Conservation (phyloP, 2,329 filamentous ascomycete species). For the Fusarium vanettenii region DNA sequence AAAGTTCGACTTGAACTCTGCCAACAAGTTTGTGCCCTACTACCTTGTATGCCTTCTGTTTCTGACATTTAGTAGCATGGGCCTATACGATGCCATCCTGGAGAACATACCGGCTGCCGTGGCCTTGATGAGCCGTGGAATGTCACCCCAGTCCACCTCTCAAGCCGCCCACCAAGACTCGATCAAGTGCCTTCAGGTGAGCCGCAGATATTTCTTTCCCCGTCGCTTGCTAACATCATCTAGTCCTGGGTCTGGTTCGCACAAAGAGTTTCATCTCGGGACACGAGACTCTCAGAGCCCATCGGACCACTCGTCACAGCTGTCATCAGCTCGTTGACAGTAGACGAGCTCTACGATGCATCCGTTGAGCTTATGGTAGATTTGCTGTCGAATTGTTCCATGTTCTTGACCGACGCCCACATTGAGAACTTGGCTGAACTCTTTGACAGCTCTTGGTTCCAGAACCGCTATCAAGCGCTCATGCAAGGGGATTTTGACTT, state of each 20-base stretch:
- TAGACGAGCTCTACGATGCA: slow-evolving; percentile 68
- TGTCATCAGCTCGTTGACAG: slow-evolving; percentile 70
- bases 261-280: slow-evolving; percentile 70
- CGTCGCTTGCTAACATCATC: slow-evolving; percentile 9
- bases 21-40: slow-evolving; percentile 61
- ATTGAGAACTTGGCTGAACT: slow-evolving; percentile 68
- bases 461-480: slow-evolving; percentile 65
- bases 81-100: slow-evolving; percentile 54
- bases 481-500: slow-evolving; percentile 71
- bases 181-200: slow-evolving; percentile 70
- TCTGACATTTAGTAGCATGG: slow-evolving; percentile 46
- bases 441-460: slow-evolving; percentile 70
- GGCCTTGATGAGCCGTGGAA: slow-evolving; percentile 53
- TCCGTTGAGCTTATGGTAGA: slow-evolving; percentile 75
- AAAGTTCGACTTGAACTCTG: slow-evolving; percentile 73
- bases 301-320: slow-evolving; percentile 70
- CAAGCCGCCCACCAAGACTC: slow-evolving; percentile 62
- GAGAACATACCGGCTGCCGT: slow-evolving; percentile 56
- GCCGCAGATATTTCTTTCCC: slow-evolving; percentile 24
- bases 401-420: slow-evolving; percentile 70
- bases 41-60: slow-evolving; percentile 24
- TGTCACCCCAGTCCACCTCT: slow-evolving; percentile 46
- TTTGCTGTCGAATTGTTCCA: slow-evolving; percentile 71
- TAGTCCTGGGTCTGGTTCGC: slow-evolving; percentile 81
- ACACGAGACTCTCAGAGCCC: slow-evolving; percentile 66